Evolutionary conservation across 805 yeast genomes (phyloP).

Genomic region (Candida anglica): DNA sequence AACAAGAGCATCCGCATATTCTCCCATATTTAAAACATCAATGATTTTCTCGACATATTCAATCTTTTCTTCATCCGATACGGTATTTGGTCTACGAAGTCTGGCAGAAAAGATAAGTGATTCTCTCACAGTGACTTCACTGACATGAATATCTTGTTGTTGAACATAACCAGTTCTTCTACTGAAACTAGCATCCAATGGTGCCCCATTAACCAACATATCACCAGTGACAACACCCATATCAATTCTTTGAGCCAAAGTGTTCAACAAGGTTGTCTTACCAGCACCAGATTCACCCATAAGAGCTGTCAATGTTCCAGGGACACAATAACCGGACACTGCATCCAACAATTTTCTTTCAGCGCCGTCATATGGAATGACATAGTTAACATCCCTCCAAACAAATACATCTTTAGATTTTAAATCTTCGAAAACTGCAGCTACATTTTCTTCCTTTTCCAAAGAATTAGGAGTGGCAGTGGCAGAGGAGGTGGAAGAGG

Average conservation of each 20-base stretch:
- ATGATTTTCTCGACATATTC: conserved; percentile 52
- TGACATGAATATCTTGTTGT: conserved; percentile 55
- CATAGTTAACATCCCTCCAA: conserved; percentile 62
- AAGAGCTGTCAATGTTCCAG: conserved; percentile 56
- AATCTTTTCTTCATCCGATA: conserved; percentile 41
- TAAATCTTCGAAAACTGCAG: conserved; percentile 13
- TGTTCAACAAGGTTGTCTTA: conserved; percentile 53
- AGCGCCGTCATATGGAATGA: conserved; percentile 44
- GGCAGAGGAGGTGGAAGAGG: conserved; percentile 3
- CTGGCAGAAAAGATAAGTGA: conserved; percentile 50
- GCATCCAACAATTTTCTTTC: conserved; percentile 35
- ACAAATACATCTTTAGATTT: conserved; percentile 48
- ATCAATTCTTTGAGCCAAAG: conserved; percentile 49
- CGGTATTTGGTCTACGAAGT: conserved; percentile 40
- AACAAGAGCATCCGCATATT: conserved; percentile 51
- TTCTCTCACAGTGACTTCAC: conserved; percentile 49
- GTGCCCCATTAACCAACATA: conserved; percentile 52
- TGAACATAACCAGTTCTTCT: conserved; percentile 58
- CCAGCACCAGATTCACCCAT: conserved; percentile 70
- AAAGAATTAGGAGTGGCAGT: conserved; percentile 2
- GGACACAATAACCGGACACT: conserved; percentile 32
- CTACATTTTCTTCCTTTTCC: conserved; percentile 4
- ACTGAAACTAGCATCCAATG: conserved; percentile 45
- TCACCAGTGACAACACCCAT: conserved; percentile 58
- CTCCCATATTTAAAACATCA: conserved; percentile 45